Conservation (phyloP, 371 early-diverging fungal species). For the Umbelopsis sp. region DNA sequence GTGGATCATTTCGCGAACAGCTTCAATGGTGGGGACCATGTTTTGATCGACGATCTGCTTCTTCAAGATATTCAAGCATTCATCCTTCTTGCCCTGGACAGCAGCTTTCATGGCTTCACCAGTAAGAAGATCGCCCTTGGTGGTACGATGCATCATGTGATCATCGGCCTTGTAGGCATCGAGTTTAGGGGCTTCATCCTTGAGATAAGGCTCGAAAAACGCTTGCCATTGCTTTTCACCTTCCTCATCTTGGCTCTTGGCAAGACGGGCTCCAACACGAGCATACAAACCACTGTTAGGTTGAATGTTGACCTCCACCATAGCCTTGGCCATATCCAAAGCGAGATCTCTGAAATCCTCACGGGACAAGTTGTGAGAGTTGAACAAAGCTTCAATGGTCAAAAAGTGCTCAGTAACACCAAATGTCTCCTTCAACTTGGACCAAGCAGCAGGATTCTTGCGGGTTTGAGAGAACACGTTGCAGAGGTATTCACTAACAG, state of each 20-base stretch:
- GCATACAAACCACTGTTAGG: constrained; percentile 23
- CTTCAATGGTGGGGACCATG: constrained; percentile 40
- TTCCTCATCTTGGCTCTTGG: constrained; percentile 29
- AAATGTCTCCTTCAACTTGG: background rate
- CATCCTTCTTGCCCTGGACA: constrained; percentile 32
- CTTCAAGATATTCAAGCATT: constrained; percentile 31
- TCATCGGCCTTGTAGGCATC: constrained; percentile 16
- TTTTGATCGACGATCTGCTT: constrained; percentile 37
- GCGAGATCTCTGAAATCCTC: constrained; percentile 27
- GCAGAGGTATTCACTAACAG: constrained; percentile 5
- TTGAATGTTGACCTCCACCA: constrained; percentile 26
- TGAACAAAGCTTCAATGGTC: constrained; percentile 1
- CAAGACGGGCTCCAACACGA: constrained; percentile 26
- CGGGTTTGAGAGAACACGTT: background rate
- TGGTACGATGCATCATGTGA: constrained; percentile 13
- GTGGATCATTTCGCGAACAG: constrained; percentile 48
- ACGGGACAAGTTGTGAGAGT: constrained; percentile 5
- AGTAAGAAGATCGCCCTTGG: constrained; percentile 32
- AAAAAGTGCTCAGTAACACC: constrained; percentile 13
- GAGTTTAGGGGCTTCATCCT: constrained; percentile 22
- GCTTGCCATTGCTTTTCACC: constrained; percentile 40
- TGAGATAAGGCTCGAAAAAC: constrained; percentile 31
- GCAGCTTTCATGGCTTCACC: constrained; percentile 35
- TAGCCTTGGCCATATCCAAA: constrained; percentile 32
- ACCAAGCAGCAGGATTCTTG: constrained; percentile 19